phyloP scores from a whole-genome alignment of 2,329 filamentous ascomycete species.

The Coniochaeta prunicola region DNA sequence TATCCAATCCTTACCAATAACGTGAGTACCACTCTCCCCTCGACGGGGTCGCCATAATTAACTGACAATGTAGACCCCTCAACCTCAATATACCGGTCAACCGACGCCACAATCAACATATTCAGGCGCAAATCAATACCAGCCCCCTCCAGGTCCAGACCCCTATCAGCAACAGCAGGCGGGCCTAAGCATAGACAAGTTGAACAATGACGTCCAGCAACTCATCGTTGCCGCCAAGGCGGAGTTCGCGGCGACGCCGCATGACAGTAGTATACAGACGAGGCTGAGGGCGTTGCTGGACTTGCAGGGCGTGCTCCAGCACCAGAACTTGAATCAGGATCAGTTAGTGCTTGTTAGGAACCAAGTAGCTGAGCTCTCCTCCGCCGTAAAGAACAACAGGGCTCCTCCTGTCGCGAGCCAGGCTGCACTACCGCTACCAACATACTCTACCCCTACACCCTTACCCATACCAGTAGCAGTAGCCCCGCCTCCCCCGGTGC shows the following conservation, averaged over 20 bases:
- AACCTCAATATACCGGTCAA: slow-evolving; percentile 13
- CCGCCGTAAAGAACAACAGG: slow-evolving; percentile 51
- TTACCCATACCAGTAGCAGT: slow-evolving; percentile 25
- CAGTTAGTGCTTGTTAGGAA: slow-evolving; percentile 79
- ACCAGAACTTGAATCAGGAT: slow-evolving; percentile 68
- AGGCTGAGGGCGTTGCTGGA: slow-evolving; percentile 80
- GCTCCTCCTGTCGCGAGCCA: slow-evolving; percentile 20
- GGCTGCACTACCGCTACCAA: slow-evolving; percentile 18
- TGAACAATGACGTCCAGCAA: slow-evolving; percentile 77
- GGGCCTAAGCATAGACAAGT: slow-evolving; percentile 59
- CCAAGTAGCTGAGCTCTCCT: slow-evolving; percentile 67
- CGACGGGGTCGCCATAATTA: neutral
- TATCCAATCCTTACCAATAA: slow-evolving; percentile 16
- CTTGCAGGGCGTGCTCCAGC: slow-evolving; percentile 73
- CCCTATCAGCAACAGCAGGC: slow-evolving; percentile 17
- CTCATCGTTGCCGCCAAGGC: slow-evolving; percentile 66
- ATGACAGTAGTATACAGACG: slow-evolving; percentile 68
- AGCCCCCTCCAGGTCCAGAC: slow-evolving; percentile 15
- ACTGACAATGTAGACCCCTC: slow-evolving; percentile 10
- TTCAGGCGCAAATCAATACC: slow-evolving; percentile 12
- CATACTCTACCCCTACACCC: slow-evolving; percentile 17
- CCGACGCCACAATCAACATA: slow-evolving; percentile 28
- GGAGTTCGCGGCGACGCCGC: slow-evolving; percentile 68
- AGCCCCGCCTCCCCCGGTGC: slow-evolving; percentile 21
- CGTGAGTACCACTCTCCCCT: slow-evolving; percentile 8